Evolutionary conservation across 2,329 filamentous ascomycete genomes (phyloP).

Genomic region (Microsporum canis): DNA sequence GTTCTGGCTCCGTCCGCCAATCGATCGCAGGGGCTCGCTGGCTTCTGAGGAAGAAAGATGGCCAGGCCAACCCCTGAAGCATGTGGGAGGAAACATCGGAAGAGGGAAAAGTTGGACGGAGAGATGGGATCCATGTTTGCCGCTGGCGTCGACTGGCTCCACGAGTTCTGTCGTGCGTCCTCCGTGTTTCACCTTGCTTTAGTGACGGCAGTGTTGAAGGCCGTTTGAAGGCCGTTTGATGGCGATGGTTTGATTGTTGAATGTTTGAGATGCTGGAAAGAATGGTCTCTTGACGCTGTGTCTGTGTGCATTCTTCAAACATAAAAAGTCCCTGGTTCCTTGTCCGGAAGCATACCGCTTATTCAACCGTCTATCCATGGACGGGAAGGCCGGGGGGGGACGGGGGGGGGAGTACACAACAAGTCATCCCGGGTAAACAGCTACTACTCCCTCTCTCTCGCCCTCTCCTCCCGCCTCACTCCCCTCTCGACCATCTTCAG

Average conservation of each 20-base stretch:
- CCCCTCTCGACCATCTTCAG: constrained; percentile 54
- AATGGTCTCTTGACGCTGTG: background rate
- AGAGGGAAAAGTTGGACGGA: background rate
- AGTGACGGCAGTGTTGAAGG: background rate
- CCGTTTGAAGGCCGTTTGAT: background rate
- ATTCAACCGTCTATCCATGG: background rate
- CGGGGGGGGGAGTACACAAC: background rate
- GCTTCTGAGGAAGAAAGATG: background rate
- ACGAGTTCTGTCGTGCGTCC: background rate
- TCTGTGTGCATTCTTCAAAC: background rate
- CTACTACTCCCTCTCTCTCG: background rate
- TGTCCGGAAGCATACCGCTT: background rate
- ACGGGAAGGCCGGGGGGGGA: background rate
- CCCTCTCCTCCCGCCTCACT: constrained; percentile 52
- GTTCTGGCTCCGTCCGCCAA: background rate
- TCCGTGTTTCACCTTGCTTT: background rate
- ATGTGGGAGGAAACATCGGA: background rate
- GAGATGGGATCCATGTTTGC: background rate
- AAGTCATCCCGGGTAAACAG: too few species aligned
- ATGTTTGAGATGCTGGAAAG: background rate
- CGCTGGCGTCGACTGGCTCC: background rate
- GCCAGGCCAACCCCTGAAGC: background rate
- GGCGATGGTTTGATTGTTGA: background rate
- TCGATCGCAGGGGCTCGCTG: background rate
- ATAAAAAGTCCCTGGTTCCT: background rate